Base-by-base conservation (phyloP, 129 eudicot species). In the Calendula officinalis region DNA sequence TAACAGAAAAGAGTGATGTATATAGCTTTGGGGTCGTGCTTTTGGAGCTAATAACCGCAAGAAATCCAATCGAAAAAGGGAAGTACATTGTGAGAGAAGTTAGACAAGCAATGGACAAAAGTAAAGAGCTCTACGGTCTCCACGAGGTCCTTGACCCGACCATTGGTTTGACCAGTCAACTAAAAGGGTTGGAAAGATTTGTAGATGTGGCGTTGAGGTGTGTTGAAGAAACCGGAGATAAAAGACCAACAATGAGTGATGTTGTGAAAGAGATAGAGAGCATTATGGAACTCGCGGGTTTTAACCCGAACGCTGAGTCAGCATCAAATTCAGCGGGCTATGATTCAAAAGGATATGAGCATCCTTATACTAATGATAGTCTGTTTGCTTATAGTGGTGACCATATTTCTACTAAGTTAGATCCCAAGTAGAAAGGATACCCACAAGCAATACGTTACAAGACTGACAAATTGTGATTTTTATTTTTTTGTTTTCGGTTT, bases 221-320 rank as follows among this genome's bases (percentile, higher is more conserved):
- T 46, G 88, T 88, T 8, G 58, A 84, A 66, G 96, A 88, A 69
- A 37, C 54, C 3, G 87, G 94, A n/a, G 52, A 34, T 44, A 16
- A 63, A 13, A 79, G 97, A 73, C 97, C 97, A 8, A 38, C 82
- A n/a, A 89, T 89, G 97, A 68, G 82, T 30, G 88, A 86, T 40
- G 90, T 81, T 52, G 95, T 83, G 40, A 89, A 86, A 83, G 97
- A 78, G 74, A 81, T 86, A 0, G 89, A 86, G 66, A 58, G 62
- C 62, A 77, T 83, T 44, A 66, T 80, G 86, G 72, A 69, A 63
- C 62, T 75, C 12, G 81, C 72, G 14, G 89, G 95, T 51, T 46
- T 86, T 40, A 78, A 86, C 50, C 89, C 95, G 9, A 71, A 70
- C 60, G 83, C 63, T 16, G 95, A 86, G 27, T 80, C 86, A 4